These are phyloP conservation scores for Suillus variegatus DNA, from an alignment of 768 basidiomycete species.

Conservation along the genomic window DNA sequence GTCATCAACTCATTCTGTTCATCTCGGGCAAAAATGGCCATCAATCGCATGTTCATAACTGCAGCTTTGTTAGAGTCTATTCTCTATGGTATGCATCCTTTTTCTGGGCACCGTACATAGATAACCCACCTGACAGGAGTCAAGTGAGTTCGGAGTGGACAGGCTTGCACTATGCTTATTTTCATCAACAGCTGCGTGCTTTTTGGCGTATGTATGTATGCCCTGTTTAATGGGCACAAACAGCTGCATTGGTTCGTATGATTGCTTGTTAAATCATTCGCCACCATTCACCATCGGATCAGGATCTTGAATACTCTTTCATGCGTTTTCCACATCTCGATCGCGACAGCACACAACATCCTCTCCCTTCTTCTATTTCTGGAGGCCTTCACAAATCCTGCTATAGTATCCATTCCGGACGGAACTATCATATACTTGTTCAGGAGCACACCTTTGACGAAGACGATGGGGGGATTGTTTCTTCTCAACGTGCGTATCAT, in stretches of 20 bases:
- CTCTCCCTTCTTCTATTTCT: not conserved
- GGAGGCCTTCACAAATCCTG: conserved; percentile 1
- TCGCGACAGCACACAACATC: conserved; percentile 10
- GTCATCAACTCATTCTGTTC: not conserved
- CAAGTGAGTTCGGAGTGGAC: not conserved
- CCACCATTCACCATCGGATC: not conserved
- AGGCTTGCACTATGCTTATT: not conserved
- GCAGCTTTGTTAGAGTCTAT: not conserved
- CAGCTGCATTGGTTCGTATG: not conserved
- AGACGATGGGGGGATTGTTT: conserved; percentile 2
- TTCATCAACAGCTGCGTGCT: not conserved
- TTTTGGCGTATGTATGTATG: not conserved
- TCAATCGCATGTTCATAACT: not conserved
- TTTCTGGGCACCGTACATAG: too few relatives aligned
- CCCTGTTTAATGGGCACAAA: not conserved
- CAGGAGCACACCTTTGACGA: not conserved
- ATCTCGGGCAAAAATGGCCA: not conserved
- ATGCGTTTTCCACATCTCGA: conserved; percentile 8
- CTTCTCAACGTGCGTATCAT: conserved; percentile 3
- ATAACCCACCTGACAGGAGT: not conserved
- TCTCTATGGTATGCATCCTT: not conserved
- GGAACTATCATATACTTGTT: conserved; percentile 3
- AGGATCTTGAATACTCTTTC: not conserved
- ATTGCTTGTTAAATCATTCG: not conserved
- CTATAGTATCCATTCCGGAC: not conserved